phyloP scores from a whole-genome alignment of 2,329 filamentous ascomycete species.

The Penicillium sp. region DNA sequence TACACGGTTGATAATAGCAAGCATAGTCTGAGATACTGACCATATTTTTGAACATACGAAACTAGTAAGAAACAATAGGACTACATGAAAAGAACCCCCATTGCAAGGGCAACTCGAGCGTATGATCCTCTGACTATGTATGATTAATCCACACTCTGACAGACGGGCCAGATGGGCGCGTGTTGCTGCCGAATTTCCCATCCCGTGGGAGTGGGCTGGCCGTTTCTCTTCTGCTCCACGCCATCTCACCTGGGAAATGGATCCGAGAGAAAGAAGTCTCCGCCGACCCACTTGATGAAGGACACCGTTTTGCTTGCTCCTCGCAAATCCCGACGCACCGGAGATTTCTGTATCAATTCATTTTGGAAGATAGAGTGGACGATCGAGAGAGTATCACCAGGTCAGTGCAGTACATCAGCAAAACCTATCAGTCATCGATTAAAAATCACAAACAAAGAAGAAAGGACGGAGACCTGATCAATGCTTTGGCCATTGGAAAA shows the following conservation, averaged over 20 bases:
- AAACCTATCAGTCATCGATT: background rate
- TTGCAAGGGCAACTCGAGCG: slow-evolving; percentile 8
- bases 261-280: slow-evolving; percentile 17
- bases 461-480: background rate
- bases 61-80: background rate
- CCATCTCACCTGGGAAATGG: slow-evolving; percentile 18
- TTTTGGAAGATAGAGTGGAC: background rate
- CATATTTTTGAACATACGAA: background rate
- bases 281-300: slow-evolving; percentile 21
- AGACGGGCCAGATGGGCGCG: slow-evolving; percentile 18
- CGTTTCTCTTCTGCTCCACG: slow-evolving; percentile 19
- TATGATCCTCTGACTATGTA: background rate
- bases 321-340: slow-evolving; percentile 27
- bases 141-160: background rate
- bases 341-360: slow-evolving; percentile 4
- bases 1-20: background rate
- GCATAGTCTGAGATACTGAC: background rate
- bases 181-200: slow-evolving; percentile 22
- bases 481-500: background rate
- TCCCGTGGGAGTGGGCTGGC: slow-evolving; percentile 14
- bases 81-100: background rate
- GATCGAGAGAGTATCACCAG: background rate
- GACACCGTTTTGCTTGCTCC: slow-evolving; percentile 9
- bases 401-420: background rate
- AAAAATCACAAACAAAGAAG: background rate